Base-by-base conservation (phyloP, 1,284 basidiomycete species). In the Cutaneotrichosporon sp. region DNA sequence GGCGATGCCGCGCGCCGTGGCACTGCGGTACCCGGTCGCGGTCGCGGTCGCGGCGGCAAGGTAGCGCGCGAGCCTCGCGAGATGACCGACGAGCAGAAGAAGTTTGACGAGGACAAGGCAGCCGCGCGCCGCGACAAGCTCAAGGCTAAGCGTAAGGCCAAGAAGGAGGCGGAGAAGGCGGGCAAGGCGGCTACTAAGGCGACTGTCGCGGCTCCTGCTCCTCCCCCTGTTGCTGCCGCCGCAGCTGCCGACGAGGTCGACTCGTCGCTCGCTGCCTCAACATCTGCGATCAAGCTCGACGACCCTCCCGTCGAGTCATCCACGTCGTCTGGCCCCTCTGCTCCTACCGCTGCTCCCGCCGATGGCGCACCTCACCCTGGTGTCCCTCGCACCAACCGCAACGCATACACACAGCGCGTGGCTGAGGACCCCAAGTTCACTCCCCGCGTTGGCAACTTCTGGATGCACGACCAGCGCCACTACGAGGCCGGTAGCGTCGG, bases 401-500 rank as follows among this genome's bases (percentile, higher is more conserved):
- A 68, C 56, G 69, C 68, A n/a, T 69, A 71, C 58, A 57, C 66
- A 8, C 65, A 68, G 42, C 68, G 68, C 40, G 55, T 63, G 22
- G 56, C 70, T 11, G 58, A 66, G 22, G 92, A 95, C 76, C 91
- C 92, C 1, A 90, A 90, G 1, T 91, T 88, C 73, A 89, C 91
- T 34, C 92, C 92, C 26, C 89, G 87, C 31, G 89, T 92, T 14
- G 92, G 92, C 65, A 88, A 89, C 67, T 95, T 94, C 74, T 95
- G 91, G 91, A 88, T 90, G 9, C 92, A 94, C 74, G 92, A 94
- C 76, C 91, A 94, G 76, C 87, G 92, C 56, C 81, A 71, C 31
- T 70, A 70, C 60, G 69, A 70, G 5, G 55, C 62, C 6, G 75
- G 73, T 10, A 47, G 60, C 89, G 67, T 80, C 88, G 76, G 90